A percentile compares a stretch with the other conserved stretches of the same genome.
Evolutionary conservation across 805 yeast species (phyloP).

Genomic region (Zygoascus tannicola): DNA sequence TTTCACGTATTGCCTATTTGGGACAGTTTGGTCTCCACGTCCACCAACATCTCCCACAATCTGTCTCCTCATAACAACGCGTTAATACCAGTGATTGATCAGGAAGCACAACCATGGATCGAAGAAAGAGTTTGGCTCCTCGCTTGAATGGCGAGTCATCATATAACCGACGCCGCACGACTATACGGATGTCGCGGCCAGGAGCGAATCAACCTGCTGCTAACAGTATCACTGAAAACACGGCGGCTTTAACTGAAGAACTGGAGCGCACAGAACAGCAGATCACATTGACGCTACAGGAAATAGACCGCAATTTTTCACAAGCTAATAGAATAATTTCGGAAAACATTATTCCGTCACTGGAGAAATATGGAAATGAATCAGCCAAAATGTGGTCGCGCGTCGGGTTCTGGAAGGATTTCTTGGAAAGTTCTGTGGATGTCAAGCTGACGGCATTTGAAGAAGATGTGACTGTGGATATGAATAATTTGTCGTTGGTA

Average conservation of each 20-base stretch:
- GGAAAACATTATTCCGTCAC: constrained; percentile 57
- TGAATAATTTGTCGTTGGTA: constrained; percentile 9
- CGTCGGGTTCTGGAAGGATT: constrained; percentile 59
- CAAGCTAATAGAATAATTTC: constrained; percentile 59
- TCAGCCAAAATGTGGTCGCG: constrained; percentile 51
- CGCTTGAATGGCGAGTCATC: background rate
- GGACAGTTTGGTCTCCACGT: no score
- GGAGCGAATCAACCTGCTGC: background rate
- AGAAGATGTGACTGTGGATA: constrained; percentile 23
- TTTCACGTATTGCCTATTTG: no score
- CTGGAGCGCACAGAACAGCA: constrained; percentile 70
- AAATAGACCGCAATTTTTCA: constrained; percentile 65
- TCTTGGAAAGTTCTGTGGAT: constrained; percentile 67
- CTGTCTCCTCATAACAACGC: no score
- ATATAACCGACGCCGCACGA: constrained; percentile 1
- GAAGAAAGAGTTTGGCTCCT: constrained; percentile 1
- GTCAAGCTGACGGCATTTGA: constrained; percentile 50
- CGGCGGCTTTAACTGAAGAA: constrained; percentile 26
- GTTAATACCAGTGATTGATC: no score
- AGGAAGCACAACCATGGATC: background rate
- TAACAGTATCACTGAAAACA: background rate
- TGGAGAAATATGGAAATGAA: constrained; percentile 48
- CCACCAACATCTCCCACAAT: no score
- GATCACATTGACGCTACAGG: constrained; percentile 66
- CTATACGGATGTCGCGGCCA: constrained; percentile 4